phyloP scores from a whole-genome alignment of 148 eudicot species.

The Fagopyrum tataricum region DNA sequence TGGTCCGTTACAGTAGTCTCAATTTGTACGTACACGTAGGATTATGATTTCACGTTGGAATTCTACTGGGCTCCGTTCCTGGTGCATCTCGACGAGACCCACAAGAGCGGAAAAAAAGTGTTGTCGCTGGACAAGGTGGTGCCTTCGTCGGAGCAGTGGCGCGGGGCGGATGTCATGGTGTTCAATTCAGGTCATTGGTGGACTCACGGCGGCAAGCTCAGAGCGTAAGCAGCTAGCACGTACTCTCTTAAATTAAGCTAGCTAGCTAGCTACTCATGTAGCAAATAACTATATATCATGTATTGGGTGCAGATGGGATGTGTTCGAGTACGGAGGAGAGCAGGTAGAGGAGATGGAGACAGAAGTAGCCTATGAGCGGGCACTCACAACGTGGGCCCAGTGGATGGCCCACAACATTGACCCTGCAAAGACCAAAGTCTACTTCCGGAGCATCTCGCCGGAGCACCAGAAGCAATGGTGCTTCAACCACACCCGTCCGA shows the following conservation, averaged over 20 bases:
- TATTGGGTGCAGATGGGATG: constrained; percentile 39
- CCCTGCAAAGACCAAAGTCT: constrained; percentile 31
- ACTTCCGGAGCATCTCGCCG: constrained; percentile 46
- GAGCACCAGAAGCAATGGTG: constrained; percentile 44
- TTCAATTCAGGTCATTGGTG: constrained; percentile 66
- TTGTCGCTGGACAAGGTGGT: constrained; percentile 34
- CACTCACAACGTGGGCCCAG: constrained; percentile 39
- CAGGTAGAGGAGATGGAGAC: constrained; percentile 27
- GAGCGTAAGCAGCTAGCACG: constrained; percentile 27
- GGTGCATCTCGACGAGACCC: constrained; percentile 24
- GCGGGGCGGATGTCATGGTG: constrained; percentile 52
- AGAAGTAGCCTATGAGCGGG: constrained; percentile 31
- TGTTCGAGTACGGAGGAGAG: constrained; percentile 25
- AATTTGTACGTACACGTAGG: constrained; percentile 17
- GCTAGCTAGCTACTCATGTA: too few relatives aligned
- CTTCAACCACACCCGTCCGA: constrained; percentile 37
- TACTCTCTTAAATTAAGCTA: too few relatives aligned
- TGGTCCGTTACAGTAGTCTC: neutral
- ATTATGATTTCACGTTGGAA: constrained; percentile 43
- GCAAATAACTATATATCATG: neutral
- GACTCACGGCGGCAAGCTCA: constrained; percentile 30
- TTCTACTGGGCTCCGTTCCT: constrained; percentile 57
- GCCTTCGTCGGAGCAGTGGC: constrained; percentile 24
- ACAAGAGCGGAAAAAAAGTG: constrained; percentile 28
- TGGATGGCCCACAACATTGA: constrained; percentile 34